Percentiles rank a stretch among this genome's conserved stretches.
These are phyloP conservation scores for Mucor lusitanicus DNA, from an alignment of 371 early-diverging fungal species.

Conservation along the genomic window DNA sequence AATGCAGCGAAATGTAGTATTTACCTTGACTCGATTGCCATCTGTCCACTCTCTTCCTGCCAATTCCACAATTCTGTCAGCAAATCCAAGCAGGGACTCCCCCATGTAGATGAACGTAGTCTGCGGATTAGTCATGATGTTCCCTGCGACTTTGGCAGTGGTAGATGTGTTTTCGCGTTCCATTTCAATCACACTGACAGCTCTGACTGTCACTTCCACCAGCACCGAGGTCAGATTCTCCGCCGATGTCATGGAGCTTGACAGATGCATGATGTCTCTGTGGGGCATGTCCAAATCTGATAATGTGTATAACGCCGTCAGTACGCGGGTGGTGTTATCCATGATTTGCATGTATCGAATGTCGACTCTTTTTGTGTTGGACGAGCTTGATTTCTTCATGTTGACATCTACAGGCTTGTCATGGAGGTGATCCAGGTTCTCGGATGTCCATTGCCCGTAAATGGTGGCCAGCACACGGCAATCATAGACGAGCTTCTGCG, in stretches of 20 bases:
- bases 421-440: slow-evolving; percentile 32
- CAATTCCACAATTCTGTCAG: slow-evolving; percentile 38
- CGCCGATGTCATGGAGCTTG: not conserved
- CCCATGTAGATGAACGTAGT: slow-evolving; percentile 38
- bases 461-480: slow-evolving; percentile 34
- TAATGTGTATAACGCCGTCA: slow-evolving; percentile 29
- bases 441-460: slow-evolving; percentile 43
- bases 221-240: slow-evolving; percentile 38
- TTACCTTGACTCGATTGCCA: slow-evolving; percentile 37
- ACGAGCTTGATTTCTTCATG: not conserved
- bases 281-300: slow-evolving; percentile 21
- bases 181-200: slow-evolving; percentile 43
- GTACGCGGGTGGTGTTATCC: slow-evolving; percentile 37
- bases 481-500: slow-evolving; percentile 27
- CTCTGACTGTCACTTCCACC: slow-evolving; percentile 40
- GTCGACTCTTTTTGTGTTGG: slow-evolving; percentile 24
- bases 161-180: slow-evolving; percentile 7
- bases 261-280: not conserved
- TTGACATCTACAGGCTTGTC: slow-evolving; percentile 17
- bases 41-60: slow-evolving; percentile 35
- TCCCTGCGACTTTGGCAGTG: slow-evolving; percentile 19
- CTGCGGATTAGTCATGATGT: slow-evolving; percentile 43
- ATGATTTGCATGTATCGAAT: slow-evolving; percentile 44
- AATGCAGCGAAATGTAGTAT: too few relatives aligned
- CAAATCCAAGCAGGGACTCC: slow-evolving; percentile 39